These are phyloP conservation scores for Boletus pseudo-olivaceus DNA, from an alignment of 768 basidiomycete genomes.

Conservation along the genomic window DNA sequence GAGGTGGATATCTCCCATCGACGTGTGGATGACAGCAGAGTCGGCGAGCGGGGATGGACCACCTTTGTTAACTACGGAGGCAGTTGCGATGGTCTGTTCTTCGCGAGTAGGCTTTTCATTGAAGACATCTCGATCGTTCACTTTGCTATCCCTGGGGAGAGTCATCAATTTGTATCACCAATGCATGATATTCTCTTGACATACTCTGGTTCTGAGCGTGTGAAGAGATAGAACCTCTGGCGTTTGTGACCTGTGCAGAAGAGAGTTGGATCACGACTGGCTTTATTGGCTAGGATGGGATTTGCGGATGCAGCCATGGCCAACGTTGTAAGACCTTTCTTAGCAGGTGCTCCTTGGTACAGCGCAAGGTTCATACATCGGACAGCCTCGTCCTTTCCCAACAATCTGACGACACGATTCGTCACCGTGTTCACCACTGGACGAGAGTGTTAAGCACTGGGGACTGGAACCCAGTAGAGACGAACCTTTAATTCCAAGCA, in stretches of 20 bases:
- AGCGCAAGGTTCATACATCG: slow-evolving; percentile 84
- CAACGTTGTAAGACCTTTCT: slow-evolving; percentile 79
- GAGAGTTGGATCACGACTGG: slow-evolving; percentile 82
- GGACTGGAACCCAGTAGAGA: neutral
- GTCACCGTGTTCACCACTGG: slow-evolving; percentile 92
- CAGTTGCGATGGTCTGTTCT: slow-evolving; percentile 82
- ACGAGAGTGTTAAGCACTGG: neutral
- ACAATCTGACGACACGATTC: slow-evolving; percentile 81
- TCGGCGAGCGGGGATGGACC: slow-evolving; percentile 73
- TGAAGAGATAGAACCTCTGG: slow-evolving; percentile 92
- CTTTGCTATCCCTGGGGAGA: slow-evolving; percentile 68
- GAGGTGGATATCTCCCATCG: slow-evolving; percentile 88
- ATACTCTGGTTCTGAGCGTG: slow-evolving; percentile 84
- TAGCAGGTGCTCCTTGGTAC: slow-evolving; percentile 93
- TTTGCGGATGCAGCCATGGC: slow-evolving; percentile 97
- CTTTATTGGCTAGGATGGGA: slow-evolving; percentile 86
- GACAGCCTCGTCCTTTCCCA: slow-evolving; percentile 93
- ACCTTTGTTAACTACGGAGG: slow-evolving; percentile 44
- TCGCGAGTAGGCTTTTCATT: slow-evolving; percentile 97
- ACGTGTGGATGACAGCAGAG: slow-evolving; percentile 90
- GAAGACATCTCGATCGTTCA: slow-evolving; percentile 92
- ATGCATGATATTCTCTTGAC: slow-evolving; percentile 28
- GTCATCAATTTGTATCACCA: neutral
- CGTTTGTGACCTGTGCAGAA: slow-evolving; percentile 94
- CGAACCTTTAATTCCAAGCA: slow-evolving; percentile 93